These are phyloP conservation scores for Sporisorium reilianum DNA, from an alignment of 1,284 basidiomycete species.

Conservation along the genomic window DNA sequence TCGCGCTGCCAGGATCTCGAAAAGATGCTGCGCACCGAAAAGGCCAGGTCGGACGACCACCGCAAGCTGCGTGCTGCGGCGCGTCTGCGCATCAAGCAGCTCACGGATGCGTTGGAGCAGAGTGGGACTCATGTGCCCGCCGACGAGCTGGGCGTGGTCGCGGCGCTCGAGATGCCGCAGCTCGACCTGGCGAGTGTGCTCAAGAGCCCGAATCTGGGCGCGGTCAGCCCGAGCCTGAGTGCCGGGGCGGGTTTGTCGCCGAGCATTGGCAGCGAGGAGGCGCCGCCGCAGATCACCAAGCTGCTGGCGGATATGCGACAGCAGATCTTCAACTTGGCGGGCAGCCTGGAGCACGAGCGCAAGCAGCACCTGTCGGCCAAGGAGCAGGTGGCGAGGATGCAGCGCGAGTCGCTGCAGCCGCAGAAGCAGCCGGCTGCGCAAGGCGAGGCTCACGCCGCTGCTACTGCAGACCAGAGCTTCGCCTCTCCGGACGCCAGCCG, in stretches of 20 bases:
- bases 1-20: slow-evolving; percentile 63
- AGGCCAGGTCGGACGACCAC: slow-evolving; percentile 54
- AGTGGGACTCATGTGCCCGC: slow-evolving; percentile 25
- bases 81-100: slow-evolving; percentile 51
- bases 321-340: slow-evolving; percentile 67
- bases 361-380: slow-evolving; percentile 58
- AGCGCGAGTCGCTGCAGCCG: slow-evolving; percentile 19
- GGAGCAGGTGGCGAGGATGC: slow-evolving; percentile 46
- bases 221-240: slow-evolving; percentile 31
- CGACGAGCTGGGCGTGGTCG: slow-evolving; percentile 41
- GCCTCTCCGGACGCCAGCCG: slow-evolving; percentile 30
- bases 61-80: slow-evolving; percentile 47
- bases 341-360: slow-evolving; percentile 65
- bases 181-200: slow-evolving; percentile 42
- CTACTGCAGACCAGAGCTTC: slow-evolving; percentile 21
- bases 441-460: not conserved
- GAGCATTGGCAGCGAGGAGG: slow-evolving; percentile 32
- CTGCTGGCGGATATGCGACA: slow-evolving; percentile 67
- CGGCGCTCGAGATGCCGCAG: slow-evolving; percentile 40
- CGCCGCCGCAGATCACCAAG: slow-evolving; percentile 59
- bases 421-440: not conserved
- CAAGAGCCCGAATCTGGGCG: slow-evolving; percentile 52
- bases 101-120: slow-evolving; percentile 47
- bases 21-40: slow-evolving; percentile 56
- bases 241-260: slow-evolving; percentile 44